Percentiles rank a stretch among this genome's conserved stretches.
Evolutionary conservation across 2,329 filamentous ascomycete genomes (phyloP).

Genomic region (Alternaria burnsii): DNA sequence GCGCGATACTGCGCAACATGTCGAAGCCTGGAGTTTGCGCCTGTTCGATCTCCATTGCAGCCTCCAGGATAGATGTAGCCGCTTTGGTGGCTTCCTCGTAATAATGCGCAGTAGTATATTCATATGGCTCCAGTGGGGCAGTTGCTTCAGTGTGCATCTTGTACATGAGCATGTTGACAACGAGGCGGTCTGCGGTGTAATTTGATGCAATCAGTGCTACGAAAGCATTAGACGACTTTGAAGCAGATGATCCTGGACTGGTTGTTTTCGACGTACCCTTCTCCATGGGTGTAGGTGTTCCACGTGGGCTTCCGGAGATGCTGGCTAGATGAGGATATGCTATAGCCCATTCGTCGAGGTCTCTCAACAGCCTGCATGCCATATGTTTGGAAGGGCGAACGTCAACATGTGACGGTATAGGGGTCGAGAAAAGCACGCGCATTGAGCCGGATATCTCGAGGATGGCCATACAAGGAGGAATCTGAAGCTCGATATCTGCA

Average conservation of each 20-base stretch:
- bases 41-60: conserved; percentile 1
- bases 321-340: neutral
- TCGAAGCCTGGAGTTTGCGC: conserved; percentile 1
- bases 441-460: conserved; percentile 29
- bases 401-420: conserved; percentile 24
- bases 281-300: neutral
- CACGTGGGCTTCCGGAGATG: neutral
- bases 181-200: conserved; percentile 6
- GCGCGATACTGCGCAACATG: conserved; percentile 15
- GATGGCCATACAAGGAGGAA: conserved; percentile 33
- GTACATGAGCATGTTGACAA: conserved; percentile 18
- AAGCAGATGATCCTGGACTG: neutral
- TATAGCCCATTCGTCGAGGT: conserved; percentile 19
- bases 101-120: conserved; percentile 7
- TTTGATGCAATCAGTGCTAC: conserved; percentile 11
- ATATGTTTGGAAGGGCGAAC: conserved; percentile 23
- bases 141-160: conserved; percentile 13
- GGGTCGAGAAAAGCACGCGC: conserved; percentile 27
- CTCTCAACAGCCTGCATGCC: conserved; percentile 22
- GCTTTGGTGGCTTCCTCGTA: neutral
- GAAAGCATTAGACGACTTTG: neutral
- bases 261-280: neutral
- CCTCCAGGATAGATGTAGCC: neutral
- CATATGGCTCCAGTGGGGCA: neutral
- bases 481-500: conserved; percentile 37